Evolutionary conservation across 495 filamentous ascomycete genomes (phyloP).

Genomic region (Aspergillus leporis): DNA sequence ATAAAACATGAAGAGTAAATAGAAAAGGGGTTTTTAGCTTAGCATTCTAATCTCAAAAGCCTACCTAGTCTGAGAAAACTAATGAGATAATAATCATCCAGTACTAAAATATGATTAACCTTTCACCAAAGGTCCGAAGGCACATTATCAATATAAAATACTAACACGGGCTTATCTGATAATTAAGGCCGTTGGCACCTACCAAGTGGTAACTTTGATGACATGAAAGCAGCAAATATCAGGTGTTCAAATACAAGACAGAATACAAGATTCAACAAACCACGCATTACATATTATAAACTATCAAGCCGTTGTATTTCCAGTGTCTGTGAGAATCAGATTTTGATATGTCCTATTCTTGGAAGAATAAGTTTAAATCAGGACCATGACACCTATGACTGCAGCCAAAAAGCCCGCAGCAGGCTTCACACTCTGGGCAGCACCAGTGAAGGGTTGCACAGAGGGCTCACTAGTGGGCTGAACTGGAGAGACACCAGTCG

Average conservation of each 20-base stretch:
- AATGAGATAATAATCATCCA: too few species aligned
- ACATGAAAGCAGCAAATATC: too few species aligned
- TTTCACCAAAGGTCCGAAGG: too few species aligned
- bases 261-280: neutral
- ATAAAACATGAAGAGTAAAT: too few species aligned
- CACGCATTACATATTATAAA: neutral
- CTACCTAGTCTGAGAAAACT: too few species aligned
- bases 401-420: slow-evolving; percentile 38
- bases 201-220: too few species aligned
- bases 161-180: too few species aligned
- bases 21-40: too few species aligned
- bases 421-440: slow-evolving; percentile 37
- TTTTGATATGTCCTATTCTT: neutral
- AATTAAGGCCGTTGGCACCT: too few species aligned
- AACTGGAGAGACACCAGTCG: neutral
- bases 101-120: too few species aligned
- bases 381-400: slow-evolving; percentile 39
- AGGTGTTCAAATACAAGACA: slow-evolving; percentile 5
- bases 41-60: too few species aligned
- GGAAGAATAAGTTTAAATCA: slow-evolving; percentile 33
- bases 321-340: neutral
- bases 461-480: neutral
- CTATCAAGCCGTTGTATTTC: neutral
- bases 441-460: slow-evolving; percentile 31
- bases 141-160: too few species aligned